Conservation (phyloP, 2,329 filamentous ascomycete genomes). For the Metarhizium sp. region DNA sequence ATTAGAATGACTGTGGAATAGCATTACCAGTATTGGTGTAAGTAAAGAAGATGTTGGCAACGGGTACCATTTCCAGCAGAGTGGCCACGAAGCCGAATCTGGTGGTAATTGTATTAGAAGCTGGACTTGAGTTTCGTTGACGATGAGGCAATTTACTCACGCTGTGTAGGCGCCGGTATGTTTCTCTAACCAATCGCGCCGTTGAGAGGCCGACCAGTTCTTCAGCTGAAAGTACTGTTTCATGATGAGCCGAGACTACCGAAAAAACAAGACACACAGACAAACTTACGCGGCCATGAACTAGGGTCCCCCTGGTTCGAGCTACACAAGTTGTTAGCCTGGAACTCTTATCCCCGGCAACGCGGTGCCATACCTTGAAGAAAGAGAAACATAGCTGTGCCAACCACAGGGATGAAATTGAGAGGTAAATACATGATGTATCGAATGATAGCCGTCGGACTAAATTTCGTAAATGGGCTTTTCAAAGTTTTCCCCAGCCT, state of each 20-base stretch:
- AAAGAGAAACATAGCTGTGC: conserved; percentile 70
- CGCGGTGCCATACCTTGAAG: conserved; percentile 49
- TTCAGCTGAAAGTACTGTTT: conserved; percentile 83
- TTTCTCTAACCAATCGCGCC: conserved; percentile 58
- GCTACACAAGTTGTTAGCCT: conserved; percentile 20
- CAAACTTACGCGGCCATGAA: conserved; percentile 43
- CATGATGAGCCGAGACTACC: conserved; percentile 5
- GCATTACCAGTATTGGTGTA: conserved; percentile 72
- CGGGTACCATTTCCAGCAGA: conserved; percentile 73
- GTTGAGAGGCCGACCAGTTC: conserved; percentile 59
- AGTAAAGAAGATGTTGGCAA: conserved; percentile 73
- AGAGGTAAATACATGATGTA: conserved; percentile 82
- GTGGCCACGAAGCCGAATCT: conserved; percentile 71
- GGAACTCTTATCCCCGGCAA: not conserved
- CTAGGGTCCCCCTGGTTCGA: conserved; percentile 35
- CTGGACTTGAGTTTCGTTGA: not conserved
- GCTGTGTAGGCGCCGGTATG: conserved; percentile 71
- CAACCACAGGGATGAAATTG: conserved; percentile 87
- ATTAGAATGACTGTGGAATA: not conserved
- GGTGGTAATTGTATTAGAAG: conserved; percentile 8
- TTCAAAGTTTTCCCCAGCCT: conserved; percentile 49
- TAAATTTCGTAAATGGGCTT: conserved; percentile 47
- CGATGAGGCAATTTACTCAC: conserved; percentile 37
- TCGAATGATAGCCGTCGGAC: conserved; percentile 56
- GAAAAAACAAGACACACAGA: not conserved